Percentiles rank a stretch among this genome's conserved stretches.
phyloP scores from a whole-genome alignment of 495 filamentous ascomycete species.

The Barbatosphaeria neglecta region DNA sequence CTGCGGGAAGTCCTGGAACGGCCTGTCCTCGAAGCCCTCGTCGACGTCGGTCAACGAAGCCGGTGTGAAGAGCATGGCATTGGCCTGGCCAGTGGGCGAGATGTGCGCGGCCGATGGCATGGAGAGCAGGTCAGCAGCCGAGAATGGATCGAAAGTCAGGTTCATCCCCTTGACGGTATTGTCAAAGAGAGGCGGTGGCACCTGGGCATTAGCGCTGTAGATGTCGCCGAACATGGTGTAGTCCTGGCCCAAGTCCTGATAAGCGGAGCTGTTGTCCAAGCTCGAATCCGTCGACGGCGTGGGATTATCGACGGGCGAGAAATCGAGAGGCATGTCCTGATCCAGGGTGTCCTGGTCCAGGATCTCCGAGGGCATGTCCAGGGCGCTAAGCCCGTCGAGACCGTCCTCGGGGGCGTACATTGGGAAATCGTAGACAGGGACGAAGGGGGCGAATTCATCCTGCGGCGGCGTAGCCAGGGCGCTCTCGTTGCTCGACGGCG shows the following conservation, averaged over 20 bases:
- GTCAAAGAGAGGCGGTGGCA: slow-evolving; percentile 24
- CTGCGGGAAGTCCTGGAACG: slow-evolving; percentile 9
- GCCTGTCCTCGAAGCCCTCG: slow-evolving; percentile 41
- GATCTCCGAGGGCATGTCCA: slow-evolving; percentile 26
- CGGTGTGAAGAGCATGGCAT: slow-evolving; percentile 53
- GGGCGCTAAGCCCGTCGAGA: slow-evolving; percentile 22
- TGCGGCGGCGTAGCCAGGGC: slow-evolving; percentile 30
- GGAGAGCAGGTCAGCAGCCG: slow-evolving; percentile 22
- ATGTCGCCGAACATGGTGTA: slow-evolving; percentile 44
- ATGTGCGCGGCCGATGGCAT: slow-evolving; percentile 35
- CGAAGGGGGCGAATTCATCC: slow-evolving; percentile 29
- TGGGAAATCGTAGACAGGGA: too few relatives aligned
- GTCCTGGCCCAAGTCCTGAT: slow-evolving; percentile 31
- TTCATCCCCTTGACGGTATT: slow-evolving; percentile 27
- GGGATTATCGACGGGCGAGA: slow-evolving; percentile 34
- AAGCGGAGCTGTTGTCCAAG: slow-evolving; percentile 32
- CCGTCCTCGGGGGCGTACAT: too few relatives aligned
- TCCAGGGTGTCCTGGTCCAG: too few relatives aligned
- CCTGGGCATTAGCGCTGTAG: slow-evolving; percentile 36
- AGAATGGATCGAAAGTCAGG: slow-evolving; percentile 19
- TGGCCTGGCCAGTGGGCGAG: slow-evolving; percentile 50
- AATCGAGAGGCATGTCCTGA: too few relatives aligned
- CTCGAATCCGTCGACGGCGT: slow-evolving; percentile 35
- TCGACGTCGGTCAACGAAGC: slow-evolving; percentile 34
- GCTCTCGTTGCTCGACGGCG: slow-evolving; percentile 30